Evolutionary conservation across 2,329 filamentous ascomycete species (phyloP).

Genomic region (Sarocladium strictum): DNA sequence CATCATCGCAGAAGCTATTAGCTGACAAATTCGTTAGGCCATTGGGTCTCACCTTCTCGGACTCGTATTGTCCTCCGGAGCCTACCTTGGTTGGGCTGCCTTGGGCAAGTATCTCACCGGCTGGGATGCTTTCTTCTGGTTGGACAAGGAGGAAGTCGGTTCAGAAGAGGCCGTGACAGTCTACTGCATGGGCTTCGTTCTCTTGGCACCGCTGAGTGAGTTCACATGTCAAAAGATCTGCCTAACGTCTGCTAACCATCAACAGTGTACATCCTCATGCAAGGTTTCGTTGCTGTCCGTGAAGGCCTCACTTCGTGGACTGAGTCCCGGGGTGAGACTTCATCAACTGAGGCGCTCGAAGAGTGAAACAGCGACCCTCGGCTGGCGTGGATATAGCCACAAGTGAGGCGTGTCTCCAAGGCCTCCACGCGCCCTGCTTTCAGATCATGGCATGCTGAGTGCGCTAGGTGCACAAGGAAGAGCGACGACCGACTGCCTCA

Average conservation of each 20-base stretch:
- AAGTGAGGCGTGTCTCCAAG: too few relatives aligned
- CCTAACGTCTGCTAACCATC: neutral
- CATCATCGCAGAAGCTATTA: constrained; percentile 12
- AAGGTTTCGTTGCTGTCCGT: constrained; percentile 43
- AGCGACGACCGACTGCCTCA: too few relatives aligned
- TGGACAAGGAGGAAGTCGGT: constrained; percentile 38
- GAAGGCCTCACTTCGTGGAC: constrained; percentile 30
- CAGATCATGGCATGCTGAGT: too few relatives aligned
- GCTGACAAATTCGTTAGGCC: constrained; percentile 26
- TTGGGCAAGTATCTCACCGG: constrained; percentile 41
- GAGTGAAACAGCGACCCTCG: neutral
- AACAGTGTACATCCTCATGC: constrained; percentile 42
- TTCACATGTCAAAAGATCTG: constrained; percentile 4
- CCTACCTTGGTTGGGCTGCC: constrained; percentile 45
- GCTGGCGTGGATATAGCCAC: too few relatives aligned
- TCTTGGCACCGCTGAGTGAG: constrained; percentile 39
- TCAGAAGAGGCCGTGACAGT: constrained; percentile 37
- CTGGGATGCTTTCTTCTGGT: constrained; percentile 44
- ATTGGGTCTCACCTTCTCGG: constrained; percentile 37
- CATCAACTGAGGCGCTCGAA: constrained; percentile 3
- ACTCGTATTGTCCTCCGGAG: constrained; percentile 31
- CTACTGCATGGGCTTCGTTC: constrained; percentile 39
- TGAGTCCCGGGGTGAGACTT: constrained; percentile 20
- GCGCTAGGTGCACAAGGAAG: too few relatives aligned
- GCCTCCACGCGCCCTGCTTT: neutral